Evolutionary conservation across 1,284 basidiomycete species (phyloP), one percentile per base, ranked within the genome.

Genomic region (Coriolopsis trogii): DNA sequence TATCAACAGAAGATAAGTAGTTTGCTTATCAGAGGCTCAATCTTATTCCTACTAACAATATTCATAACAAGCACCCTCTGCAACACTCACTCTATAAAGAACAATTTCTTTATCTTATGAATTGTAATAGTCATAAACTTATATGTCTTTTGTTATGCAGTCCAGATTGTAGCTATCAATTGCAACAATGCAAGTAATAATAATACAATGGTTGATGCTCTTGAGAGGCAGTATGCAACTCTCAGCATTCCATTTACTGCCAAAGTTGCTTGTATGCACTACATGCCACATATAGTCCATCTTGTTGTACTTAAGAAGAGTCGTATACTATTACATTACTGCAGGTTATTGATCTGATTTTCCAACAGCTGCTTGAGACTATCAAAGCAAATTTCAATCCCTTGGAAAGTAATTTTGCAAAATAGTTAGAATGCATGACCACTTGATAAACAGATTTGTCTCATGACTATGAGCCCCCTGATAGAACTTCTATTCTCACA

Each of bases 181-280:
- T 16, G 26, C 16, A 37, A 47, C 20, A 47, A 47, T 23, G 37
- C 37, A 10, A 34, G 25, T 7, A 47, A 47, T 26, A 40, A 49
- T 36, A 23, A 41, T 20, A 49, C 46, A 12, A 49, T 49, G 46
- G 41, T 49, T 28, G 28, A 30, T 8, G 46, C 18, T 2, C 29
- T 49, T 8, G 46, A 49, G 38, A 6, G 3, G 2, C 18, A 23
- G 20, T 41, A 25, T 15, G 16, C 2, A 18, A 3, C 20, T 6
- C 18, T 13, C 4, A 15, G 28, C n/a, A 49, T 49, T 8, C 25
- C 16, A 13, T 42, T 49, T n/a, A 24, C 36, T 1, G 31, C 43
- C 5, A 34, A 28, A 18, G 30, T 25, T 8, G 43, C 43, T 16
- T 21, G 43, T 13, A 45, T 45, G 33, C 43, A 31, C 4, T 45